phyloP scores from a whole-genome alignment of 345 rosid genomes.

The Boechera stricta region DNA sequence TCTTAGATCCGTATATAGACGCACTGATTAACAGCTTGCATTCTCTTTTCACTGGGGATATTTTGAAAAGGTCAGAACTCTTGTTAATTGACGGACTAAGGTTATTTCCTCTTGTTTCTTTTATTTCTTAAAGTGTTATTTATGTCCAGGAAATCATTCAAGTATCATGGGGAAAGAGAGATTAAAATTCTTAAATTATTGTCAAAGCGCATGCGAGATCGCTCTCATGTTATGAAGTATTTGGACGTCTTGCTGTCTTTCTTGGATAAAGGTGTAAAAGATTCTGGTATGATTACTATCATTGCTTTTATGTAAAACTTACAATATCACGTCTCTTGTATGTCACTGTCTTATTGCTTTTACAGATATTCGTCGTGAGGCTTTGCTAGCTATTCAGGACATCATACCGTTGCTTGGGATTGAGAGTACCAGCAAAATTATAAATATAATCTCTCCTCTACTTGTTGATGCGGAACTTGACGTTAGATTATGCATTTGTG shows the following conservation, averaged over 20 bases:
- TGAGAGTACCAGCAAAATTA: slow-evolving; percentile 53
- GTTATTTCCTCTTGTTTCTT: slow-evolving; percentile 31
- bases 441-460: slow-evolving; percentile 66
- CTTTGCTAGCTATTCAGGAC: slow-evolving; percentile 65
- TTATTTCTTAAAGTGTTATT: slow-evolving; percentile 4
- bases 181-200: slow-evolving; percentile 69
- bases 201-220: slow-evolving; percentile 63
- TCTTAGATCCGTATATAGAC: slow-evolving; percentile 64
- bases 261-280: slow-evolving; percentile 55
- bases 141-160: slow-evolving; percentile 68
- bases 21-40: slow-evolving; percentile 74
- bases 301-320: slow-evolving; percentile 10
- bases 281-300: slow-evolving; percentile 61
- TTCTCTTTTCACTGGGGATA: slow-evolving; percentile 58
- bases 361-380: slow-evolving; percentile 65
- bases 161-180: slow-evolving; percentile 65
- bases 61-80: slow-evolving; percentile 65
- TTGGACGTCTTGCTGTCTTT: slow-evolving; percentile 74
- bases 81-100: slow-evolving; percentile 17
- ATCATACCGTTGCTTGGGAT: slow-evolving; percentile 58
- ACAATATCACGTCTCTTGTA: slow-evolving; percentile 29
- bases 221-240: slow-evolving; percentile 56
- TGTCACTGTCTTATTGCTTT: slow-evolving; percentile 30
- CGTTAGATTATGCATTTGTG: slow-evolving; percentile 66
- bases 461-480: slow-evolving; percentile 68